Conservation (phyloP, 768 basidiomycete genomes). For the Tulasnella sp. region DNA sequence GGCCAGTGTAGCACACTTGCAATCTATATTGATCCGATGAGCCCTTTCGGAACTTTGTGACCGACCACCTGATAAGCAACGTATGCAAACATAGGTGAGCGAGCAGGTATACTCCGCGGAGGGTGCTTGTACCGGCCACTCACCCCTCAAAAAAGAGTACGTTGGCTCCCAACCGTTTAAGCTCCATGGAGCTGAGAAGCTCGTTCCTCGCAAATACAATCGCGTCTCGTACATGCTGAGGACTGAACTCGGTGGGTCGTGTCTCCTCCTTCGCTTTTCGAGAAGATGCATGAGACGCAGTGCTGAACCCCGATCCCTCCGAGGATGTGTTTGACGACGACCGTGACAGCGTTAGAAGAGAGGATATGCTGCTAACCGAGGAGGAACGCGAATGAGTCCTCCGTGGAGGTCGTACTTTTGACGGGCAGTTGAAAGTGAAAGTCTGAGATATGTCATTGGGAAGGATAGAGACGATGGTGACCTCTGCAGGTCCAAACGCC, state of each 20-base stretch:
- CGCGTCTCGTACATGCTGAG: conserved; percentile 8
- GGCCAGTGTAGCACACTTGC: conserved; percentile 18
- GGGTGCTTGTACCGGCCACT: neutral
- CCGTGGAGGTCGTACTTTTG: neutral
- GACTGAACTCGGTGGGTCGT: neutral
- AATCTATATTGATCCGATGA: conserved; percentile 9
- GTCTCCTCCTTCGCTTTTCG: neutral
- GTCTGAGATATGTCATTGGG: conserved; percentile 18
- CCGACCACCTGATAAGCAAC: conserved; percentile 12
- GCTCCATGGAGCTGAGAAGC: conserved; percentile 6
- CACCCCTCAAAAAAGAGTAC: conserved; percentile 21
- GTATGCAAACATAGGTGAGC: neutral
- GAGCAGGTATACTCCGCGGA: neutral
- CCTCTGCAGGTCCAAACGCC: neutral
- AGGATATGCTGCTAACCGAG: neutral
- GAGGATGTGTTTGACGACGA: conserved; percentile 5
- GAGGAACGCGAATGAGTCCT: neutral
- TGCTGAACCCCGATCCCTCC: neutral
- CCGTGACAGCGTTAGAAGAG: neutral
- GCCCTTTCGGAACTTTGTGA: conserved; percentile 18
- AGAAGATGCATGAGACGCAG: neutral
- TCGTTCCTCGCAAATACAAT: conserved; percentile 18
- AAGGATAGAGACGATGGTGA: conserved; percentile 11
- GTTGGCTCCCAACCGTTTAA: conserved; percentile 7
- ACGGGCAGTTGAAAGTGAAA: conserved; percentile 18